phyloP scores from a whole-genome alignment of 2,329 filamentous ascomycete species.

The Botrytis sinoallii region DNA sequence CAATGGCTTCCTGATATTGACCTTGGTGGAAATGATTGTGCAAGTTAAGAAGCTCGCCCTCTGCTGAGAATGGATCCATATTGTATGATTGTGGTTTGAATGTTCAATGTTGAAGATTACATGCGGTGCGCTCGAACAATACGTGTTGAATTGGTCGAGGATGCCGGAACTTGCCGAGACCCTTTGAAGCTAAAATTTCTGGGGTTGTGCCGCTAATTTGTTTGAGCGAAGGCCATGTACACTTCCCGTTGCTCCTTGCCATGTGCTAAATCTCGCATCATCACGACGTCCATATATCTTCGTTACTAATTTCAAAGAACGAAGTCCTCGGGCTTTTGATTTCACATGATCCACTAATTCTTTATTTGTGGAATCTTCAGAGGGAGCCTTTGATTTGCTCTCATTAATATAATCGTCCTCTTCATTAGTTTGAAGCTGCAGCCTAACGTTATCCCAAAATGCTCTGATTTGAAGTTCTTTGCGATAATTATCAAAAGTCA shows the following conservation, averaged over 20 bases:
- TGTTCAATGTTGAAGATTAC: constrained; percentile 8
- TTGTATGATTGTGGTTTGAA: constrained; percentile 21
- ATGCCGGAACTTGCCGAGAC: constrained; percentile 2
- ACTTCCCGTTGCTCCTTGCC: neutral
- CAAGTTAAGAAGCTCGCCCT: constrained; percentile 69
- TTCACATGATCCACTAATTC: neutral
- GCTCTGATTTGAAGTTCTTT: constrained; percentile 22
- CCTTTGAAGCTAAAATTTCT: constrained; percentile 11
- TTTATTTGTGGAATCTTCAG: neutral
- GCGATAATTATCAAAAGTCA: constrained; percentile 10
- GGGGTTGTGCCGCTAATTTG: neutral
- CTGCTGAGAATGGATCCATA: constrained; percentile 69
- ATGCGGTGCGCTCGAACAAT: constrained; percentile 18
- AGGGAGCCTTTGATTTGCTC: neutral
- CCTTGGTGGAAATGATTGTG: constrained; percentile 72
- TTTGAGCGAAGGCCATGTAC: neutral
- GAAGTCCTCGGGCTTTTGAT: neutral
- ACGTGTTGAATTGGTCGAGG: constrained; percentile 25
- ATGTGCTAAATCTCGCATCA: neutral
- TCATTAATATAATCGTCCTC: neutral
- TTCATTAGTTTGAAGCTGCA: constrained; percentile 19
- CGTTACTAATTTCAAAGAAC: neutral
- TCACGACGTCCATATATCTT: constrained; percentile 7
- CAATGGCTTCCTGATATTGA: constrained; percentile 81
- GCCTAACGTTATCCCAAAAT: constrained; percentile 29